Percentiles rank a stretch among this genome's conserved stretches.
Conservation (phyloP, 768 basidiomycete genomes). For the Russula brevipes region DNA sequence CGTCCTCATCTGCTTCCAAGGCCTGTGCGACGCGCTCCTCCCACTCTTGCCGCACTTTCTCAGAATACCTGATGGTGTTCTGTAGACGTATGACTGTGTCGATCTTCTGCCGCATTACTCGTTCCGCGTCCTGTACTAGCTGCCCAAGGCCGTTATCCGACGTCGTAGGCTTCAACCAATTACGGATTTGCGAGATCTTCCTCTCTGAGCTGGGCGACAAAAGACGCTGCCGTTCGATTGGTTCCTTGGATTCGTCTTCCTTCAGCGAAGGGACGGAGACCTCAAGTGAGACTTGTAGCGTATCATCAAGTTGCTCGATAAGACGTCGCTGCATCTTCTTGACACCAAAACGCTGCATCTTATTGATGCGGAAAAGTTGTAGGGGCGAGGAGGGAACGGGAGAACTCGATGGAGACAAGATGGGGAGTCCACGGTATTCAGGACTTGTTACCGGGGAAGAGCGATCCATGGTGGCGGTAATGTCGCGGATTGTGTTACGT, state of each 20-base stretch:
- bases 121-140: slow-evolving; percentile 82
- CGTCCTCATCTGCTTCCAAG: slow-evolving; percentile 53
- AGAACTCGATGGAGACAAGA: slow-evolving; percentile 68
- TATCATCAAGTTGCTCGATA: slow-evolving; percentile 82
- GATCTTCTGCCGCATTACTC: slow-evolving; percentile 87
- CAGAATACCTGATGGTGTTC: slow-evolving; percentile 93
- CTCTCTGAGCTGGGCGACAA: slow-evolving; percentile 87
- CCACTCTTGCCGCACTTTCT: slow-evolving; percentile 97
- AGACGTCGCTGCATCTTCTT: slow-evolving; percentile 78
- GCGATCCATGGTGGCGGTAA: slow-evolving; percentile 65
- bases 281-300: slow-evolving; percentile 71
- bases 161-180: slow-evolving; percentile 80
- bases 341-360: slow-evolving; percentile 73
- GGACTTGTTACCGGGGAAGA: slow-evolving; percentile 61
- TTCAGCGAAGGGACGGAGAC: slow-evolving; percentile 84
- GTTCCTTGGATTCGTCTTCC: slow-evolving; percentile 87
- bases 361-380: slow-evolving; percentile 64
- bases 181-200: slow-evolving; percentile 75
- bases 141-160: slow-evolving; percentile 82
- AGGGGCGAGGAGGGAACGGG: slow-evolving; percentile 70
- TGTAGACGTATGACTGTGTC: slow-evolving; percentile 94
- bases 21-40: slow-evolving; percentile 77
- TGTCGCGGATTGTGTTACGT: slow-evolving; percentile 77
- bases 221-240: slow-evolving; percentile 87
- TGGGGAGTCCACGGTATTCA: slow-evolving; percentile 85